A percentile compares a stretch with the other conserved stretches of the same genome.
phyloP scores from a whole-genome alignment of 1,284 basidiomycete species.

The Paramarasmius palmivorus region DNA sequence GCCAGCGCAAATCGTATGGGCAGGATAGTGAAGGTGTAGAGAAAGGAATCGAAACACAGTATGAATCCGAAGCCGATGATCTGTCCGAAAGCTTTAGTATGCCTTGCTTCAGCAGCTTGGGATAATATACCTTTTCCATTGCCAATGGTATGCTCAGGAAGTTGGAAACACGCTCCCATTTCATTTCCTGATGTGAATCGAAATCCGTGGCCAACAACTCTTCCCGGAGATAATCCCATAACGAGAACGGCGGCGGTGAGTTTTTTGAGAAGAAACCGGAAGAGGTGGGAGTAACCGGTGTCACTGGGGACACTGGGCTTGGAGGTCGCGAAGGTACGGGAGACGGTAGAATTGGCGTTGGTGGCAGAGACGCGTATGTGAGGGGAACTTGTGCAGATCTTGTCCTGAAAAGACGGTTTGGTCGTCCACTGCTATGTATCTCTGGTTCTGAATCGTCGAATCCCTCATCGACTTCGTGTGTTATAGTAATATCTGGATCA shows the following conservation, averaged over 20 bases:
- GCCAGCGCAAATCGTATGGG: conserved; percentile 87
- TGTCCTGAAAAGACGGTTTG: neutral
- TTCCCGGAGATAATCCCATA: conserved; percentile 92
- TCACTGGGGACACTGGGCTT: conserved; percentile 21
- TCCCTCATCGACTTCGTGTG: neutral
- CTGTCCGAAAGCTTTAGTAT: conserved; percentile 37
- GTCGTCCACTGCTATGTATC: neutral
- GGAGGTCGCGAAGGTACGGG: conserved; percentile 31
- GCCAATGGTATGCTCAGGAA: conserved; percentile 93
- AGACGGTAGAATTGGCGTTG: conserved; percentile 63
- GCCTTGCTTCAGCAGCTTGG: neutral
- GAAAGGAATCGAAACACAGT: conserved; percentile 94
- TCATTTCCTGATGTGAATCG: conserved; percentile 90
- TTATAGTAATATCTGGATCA: neutral
- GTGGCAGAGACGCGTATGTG: conserved; percentile 67
- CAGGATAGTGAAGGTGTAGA: conserved; percentile 97
- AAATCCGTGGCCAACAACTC: conserved; percentile 89
- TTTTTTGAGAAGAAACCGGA: conserved; percentile 9
- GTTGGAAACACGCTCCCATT: conserved; percentile 98
- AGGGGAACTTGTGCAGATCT: conserved; percentile 25
- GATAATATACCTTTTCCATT: conserved; percentile 81
- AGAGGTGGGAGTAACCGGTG: conserved; percentile 20
- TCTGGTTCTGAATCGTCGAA: conserved; percentile 1
- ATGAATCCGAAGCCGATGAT: conserved; percentile 92
- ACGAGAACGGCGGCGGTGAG: conserved; percentile 58